These are phyloP conservation scores for Pistacia integerrima DNA, from an alignment of 345 rosid genomes.

Conservation along the genomic window DNA sequence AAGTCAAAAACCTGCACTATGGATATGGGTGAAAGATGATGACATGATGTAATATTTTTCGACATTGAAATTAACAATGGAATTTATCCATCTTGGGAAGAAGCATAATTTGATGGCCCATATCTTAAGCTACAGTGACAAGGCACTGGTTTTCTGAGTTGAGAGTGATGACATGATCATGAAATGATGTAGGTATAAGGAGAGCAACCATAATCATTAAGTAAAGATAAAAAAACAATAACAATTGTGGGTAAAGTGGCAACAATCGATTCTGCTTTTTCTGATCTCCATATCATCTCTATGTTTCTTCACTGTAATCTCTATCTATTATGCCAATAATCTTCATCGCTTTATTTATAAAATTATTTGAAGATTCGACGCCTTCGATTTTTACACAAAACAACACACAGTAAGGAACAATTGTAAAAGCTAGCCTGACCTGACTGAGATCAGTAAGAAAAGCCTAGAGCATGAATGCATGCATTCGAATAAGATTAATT, in stretches of 20 bases:
- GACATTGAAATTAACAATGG: not conserved
- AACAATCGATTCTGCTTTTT: conserved; percentile 6
- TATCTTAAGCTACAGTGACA: not conserved
- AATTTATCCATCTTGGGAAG: not conserved
- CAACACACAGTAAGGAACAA: too few relatives aligned
- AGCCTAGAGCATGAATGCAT: too few relatives aligned
- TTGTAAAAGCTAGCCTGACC: too few relatives aligned
- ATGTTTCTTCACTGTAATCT: not conserved
- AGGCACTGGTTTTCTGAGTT: not conserved
- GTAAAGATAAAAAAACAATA: not conserved
- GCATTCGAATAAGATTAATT: too few relatives aligned
- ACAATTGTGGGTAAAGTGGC: not conserved
- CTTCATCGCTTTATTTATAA: too few relatives aligned
- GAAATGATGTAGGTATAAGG: not conserved
- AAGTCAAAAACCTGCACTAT: too few relatives aligned
- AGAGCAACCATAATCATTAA: not conserved
- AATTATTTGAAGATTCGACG: too few relatives aligned
- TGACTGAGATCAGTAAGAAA: too few relatives aligned
- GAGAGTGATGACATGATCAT: conserved; percentile 3
- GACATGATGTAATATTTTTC: not conserved
- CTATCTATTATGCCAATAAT: not conserved
- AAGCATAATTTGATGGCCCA: not conserved
- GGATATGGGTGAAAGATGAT: not conserved
- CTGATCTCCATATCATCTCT: not conserved
- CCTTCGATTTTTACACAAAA: too few relatives aligned